Conservation (phyloP, 1,139 yeast species). For the Lodderomyces beijingensis region DNA sequence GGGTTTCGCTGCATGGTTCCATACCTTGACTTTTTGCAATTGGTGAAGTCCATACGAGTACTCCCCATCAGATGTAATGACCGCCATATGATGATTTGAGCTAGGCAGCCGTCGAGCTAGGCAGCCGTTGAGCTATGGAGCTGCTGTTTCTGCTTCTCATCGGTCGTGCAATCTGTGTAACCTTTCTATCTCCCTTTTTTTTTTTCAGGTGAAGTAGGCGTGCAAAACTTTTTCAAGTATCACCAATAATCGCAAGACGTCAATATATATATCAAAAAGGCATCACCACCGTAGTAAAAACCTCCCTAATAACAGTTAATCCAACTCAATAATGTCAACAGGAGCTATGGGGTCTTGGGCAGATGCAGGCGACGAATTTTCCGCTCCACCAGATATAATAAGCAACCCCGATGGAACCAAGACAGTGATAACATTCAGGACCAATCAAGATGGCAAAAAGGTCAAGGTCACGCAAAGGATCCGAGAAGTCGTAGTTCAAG, state of each 20-base stretch:
- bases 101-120: too few relatives aligned
- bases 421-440: constrained; percentile 74
- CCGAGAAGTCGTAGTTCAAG: constrained; percentile 71
- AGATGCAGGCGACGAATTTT: constrained; percentile 62
- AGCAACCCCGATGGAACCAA: constrained; percentile 85
- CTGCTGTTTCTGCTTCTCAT: too few relatives aligned
- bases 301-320: too few relatives aligned
- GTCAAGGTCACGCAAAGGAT: constrained; percentile 85
- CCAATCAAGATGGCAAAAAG: constrained; percentile 77
- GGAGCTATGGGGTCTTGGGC: constrained; percentile 56
- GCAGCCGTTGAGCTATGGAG: too few relatives aligned
- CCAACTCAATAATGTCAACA: too few relatives aligned
- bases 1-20: constrained; percentile 13
- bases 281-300: too few relatives aligned
- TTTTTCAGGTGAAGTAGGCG: background rate
- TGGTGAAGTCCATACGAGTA: constrained; percentile 21
- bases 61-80: too few relatives aligned
- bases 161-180: constrained; percentile 1
- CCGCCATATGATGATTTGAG: too few relatives aligned
- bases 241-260: too few relatives aligned
- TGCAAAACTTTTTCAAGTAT: too few relatives aligned
- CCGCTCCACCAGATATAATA: constrained; percentile 68
- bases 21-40: constrained; percentile 22
- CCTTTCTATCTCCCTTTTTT: background rate
- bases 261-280: too few relatives aligned